Percentiles rank a stretch among this genome's conserved stretches.
These are phyloP conservation scores for Skeletonema potamos DNA, from an alignment of 108 stramenopile genomes.

Conservation along the genomic window DNA sequence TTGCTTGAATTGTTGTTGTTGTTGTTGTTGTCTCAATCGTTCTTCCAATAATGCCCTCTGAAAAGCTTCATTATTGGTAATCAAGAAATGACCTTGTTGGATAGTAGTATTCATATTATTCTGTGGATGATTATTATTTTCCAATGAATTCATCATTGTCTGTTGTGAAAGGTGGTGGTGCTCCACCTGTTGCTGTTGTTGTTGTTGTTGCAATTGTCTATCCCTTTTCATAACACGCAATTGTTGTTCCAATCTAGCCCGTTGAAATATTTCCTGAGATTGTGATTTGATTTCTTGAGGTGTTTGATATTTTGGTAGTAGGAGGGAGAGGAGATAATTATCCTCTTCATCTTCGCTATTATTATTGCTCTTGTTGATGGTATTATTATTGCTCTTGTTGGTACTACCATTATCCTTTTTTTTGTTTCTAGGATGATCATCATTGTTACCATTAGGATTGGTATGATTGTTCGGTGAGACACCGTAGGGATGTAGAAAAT, in stretches of 20 bases:
- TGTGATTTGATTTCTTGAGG: constrained; percentile 2
- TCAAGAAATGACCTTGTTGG: neutral
- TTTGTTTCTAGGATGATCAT: neutral
- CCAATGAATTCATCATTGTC: neutral
- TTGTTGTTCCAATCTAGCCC: constrained; percentile 17
- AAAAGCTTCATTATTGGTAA: constrained; percentile 15
- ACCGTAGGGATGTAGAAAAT: constrained; percentile 35
- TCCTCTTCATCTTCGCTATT: constrained; percentile 7
- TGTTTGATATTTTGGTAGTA: constrained; percentile 13
- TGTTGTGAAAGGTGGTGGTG: neutral
- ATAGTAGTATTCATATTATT: neutral
- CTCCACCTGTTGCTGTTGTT: neutral
- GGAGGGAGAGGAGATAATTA: constrained; percentile 4
- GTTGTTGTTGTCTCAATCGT: neutral
- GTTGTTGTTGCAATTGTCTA: neutral
- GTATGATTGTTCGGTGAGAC: constrained; percentile 8
- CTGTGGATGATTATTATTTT: no score
- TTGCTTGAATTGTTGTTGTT: no score
- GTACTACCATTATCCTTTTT: neutral
- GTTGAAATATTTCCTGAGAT: constrained; percentile 19
- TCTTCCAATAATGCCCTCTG: constrained; percentile 24
- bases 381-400: no score
- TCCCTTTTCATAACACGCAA: constrained; percentile 2
- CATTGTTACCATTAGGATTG: neutral
- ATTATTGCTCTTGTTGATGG: neutral